These are phyloP conservation scores for Diutina rugosa DNA, from an alignment of 1,139 yeast genomes.

Conservation along the genomic window DNA sequence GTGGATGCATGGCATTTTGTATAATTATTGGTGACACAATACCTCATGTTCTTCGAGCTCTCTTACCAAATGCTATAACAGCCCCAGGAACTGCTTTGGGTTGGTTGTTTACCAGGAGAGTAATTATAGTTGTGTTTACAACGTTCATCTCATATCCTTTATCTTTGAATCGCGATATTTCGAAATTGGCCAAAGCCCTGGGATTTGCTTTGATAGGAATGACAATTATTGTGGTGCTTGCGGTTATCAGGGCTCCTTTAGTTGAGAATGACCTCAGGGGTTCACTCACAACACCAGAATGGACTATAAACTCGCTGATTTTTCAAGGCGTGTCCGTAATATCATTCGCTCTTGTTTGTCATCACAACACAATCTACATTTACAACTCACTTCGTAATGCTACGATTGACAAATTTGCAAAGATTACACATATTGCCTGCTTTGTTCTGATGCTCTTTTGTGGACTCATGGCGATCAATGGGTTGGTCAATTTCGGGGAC, in stretches of 20 bases:
- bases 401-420: conserved; percentile 59
- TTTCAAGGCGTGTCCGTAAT: conserved; percentile 88
- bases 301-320: conserved; percentile 48
- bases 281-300: conserved; percentile 26
- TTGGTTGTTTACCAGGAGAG: conserved; percentile 51
- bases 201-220: conserved; percentile 79
- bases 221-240: conserved; percentile 64
- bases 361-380: conserved; percentile 83
- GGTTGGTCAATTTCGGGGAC: conserved; percentile 63
- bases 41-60: conserved; percentile 71
- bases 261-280: conserved; percentile 36
- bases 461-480: conserved; percentile 67
- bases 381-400: conserved; percentile 74
- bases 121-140: conserved; percentile 58
- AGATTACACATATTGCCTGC: conserved; percentile 75
- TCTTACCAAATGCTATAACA: conserved; percentile 42
- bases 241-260: conserved; percentile 62
- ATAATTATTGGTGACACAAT: conserved; percentile 92
- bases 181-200: conserved; percentile 78
- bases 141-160: conserved; percentile 70
- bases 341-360: conserved; percentile 90
- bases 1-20: conserved; percentile 90
- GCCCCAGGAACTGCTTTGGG: conserved; percentile 17
- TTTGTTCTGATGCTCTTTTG: conserved; percentile 73
- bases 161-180: conserved; percentile 68